Base-by-base conservation (phyloP, 192 early-diverging fungal genomes). In the Bifiguratus adelaidae region DNA sequence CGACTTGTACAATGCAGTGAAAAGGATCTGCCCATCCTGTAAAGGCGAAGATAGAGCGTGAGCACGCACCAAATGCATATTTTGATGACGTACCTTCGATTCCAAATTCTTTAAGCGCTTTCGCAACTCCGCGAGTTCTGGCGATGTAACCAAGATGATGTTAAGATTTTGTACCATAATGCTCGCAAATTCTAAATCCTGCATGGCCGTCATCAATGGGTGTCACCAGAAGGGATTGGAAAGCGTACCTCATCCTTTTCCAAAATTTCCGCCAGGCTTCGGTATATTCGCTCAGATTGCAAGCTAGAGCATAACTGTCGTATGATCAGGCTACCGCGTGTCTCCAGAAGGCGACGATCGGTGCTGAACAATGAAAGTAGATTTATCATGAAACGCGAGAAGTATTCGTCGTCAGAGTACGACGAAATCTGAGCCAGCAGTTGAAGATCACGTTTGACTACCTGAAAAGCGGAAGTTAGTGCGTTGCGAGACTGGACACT, bases 131-230 rank as follows among this genome's bases (percentile, higher is more conserved):
- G 79, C 67, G 6, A 95, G 67, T 52, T 99, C 97, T 1, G 93
- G 86, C 0, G 95, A 83, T 1, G 97, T 99, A 20, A 97, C 86
- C 11, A 99, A 67, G 33, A 99, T 95, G 44, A 92, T 84, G 63
- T 93, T 95, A 43, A 99, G 67, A 38, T 95, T 94, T 67, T 97
- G 93, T 3, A 99, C 89, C 94, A 99, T 99, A 2, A 82, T 87
- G 46, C 83, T 86, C 4, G 91, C 86, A 73, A 97, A 99, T 33
- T 97, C 96, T 11, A 92, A 53, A 60, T 94, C 88, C 73, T 82
- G 43, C 20, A 27, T 30, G 29, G 28, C 7, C 7, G 23, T n/a
- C n/a, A n/a, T n/a, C 24, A 33, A 30, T 28, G 18, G 3, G 2
- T 18, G 16, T 3, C 16, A 21, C 18, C n/a, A 15, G 7, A 20